Conservation (phyloP, 805 yeast species). For the Schizosaccharomyces osmophilus region DNA sequence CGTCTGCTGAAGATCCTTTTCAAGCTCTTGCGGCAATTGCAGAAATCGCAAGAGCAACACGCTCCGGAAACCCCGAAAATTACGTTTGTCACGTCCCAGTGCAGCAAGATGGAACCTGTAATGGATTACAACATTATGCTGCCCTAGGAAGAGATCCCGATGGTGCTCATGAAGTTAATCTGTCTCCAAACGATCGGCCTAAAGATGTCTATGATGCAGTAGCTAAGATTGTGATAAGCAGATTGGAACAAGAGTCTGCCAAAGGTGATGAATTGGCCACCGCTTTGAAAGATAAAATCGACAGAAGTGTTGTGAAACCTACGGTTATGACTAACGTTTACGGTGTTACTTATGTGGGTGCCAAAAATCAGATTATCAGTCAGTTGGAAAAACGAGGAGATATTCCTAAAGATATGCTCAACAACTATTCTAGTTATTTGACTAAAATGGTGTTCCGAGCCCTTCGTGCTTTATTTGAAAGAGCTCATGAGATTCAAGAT, state of each 20-base stretch:
- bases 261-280: slow-evolving; percentile 13
- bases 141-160: slow-evolving; percentile 46
- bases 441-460: slow-evolving; percentile 61
- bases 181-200: slow-evolving; percentile 30
- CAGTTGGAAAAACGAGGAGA: slow-evolving; percentile 40
- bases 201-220: slow-evolving; percentile 39
- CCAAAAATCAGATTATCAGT: slow-evolving; percentile 63
- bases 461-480: slow-evolving; percentile 60
- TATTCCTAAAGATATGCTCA: slow-evolving; percentile 23
- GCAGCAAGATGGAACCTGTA: slow-evolving; percentile 46
- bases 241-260: slow-evolving; percentile 25
- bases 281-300: slow-evolving; percentile 34
- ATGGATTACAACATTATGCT: slow-evolving; percentile 46
- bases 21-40: slow-evolving; percentile 33
- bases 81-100: slow-evolving; percentile 30
- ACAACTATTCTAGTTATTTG: slow-evolving; percentile 30
- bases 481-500: slow-evolving; percentile 88
- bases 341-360: slow-evolving; percentile 89
- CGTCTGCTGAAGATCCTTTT: slow-evolving; percentile 35
- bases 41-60: slow-evolving; percentile 26
- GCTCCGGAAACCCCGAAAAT: slow-evolving; percentile 24
- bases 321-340: slow-evolving; percentile 96
- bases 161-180: slow-evolving; percentile 39
- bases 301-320: slow-evolving; percentile 79
- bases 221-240: slow-evolving; percentile 22